Conservation (phyloP, 169 alveolate genomes). For the Eimeria tenella region DNA sequence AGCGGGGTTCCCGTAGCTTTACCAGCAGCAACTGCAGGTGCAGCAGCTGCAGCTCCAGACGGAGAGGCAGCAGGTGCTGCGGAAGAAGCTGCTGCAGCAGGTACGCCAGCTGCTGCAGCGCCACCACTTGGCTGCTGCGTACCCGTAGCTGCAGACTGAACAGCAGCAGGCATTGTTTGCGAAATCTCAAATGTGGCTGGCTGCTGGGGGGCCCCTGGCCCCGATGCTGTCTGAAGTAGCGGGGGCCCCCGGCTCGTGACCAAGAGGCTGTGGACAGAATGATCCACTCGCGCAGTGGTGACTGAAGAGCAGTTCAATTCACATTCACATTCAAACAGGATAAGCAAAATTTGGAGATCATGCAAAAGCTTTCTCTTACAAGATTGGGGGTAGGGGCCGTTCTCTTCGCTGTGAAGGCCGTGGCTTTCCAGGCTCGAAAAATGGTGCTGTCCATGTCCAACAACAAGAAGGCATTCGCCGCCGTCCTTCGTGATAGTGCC, state of each 20-base stretch:
- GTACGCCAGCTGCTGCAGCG: background rate
- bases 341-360: background rate
- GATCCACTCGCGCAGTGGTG: slow-evolving; percentile 56
- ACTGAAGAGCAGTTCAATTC: background rate
- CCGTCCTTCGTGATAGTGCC: slow-evolving; percentile 88
- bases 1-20: background rate
- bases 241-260: background rate
- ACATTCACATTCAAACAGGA: background rate
- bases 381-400: slow-evolving; percentile 74
- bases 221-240: slow-evolving; percentile 3
- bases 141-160: background rate
- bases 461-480: slow-evolving; percentile 84
- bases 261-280: slow-evolving; percentile 17
- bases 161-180: slow-evolving; percentile 17
- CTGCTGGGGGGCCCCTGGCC: background rate
- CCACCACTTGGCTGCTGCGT: background rate
- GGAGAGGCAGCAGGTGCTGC: background rate
- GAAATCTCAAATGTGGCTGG: background rate
- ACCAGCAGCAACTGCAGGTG: background rate
- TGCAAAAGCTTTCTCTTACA: slow-evolving; percentile 9
- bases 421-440: slow-evolving; percentile 79
- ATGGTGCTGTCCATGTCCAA: slow-evolving; percentile 76
- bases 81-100: background rate
- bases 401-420: slow-evolving; percentile 78
- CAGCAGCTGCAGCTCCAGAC: background rate